These are phyloP conservation scores for Neonectria sp. DNA, from an alignment of 2,329 filamentous ascomycete genomes.

Conservation along the genomic window DNA sequence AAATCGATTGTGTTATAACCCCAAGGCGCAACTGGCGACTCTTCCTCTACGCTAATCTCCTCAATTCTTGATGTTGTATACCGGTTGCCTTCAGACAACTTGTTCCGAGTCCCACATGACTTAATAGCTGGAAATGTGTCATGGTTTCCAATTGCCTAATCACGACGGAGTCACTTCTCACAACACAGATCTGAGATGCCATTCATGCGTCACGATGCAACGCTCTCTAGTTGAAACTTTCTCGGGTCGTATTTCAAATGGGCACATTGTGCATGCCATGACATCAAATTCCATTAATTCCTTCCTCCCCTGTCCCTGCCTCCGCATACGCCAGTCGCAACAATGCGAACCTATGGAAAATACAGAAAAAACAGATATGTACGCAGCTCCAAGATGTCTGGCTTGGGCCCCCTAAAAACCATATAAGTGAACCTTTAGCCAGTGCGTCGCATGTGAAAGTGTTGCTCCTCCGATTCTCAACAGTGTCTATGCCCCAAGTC, in stretches of 20 bases:
- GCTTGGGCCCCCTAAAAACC: not conserved
- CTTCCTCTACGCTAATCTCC: slow-evolving; percentile 41
- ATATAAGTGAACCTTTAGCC: slow-evolving; percentile 5
- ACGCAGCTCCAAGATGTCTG: slow-evolving; percentile 8
- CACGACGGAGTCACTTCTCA: slow-evolving; percentile 1
- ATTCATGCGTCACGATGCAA: slow-evolving; percentile 13
- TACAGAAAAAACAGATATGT: slow-evolving; percentile 16
- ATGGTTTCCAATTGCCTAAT: not conserved
- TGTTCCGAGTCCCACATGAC: slow-evolving; percentile 7
- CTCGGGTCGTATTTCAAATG: slow-evolving; percentile 3
- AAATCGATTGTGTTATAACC: slow-evolving; percentile 53
- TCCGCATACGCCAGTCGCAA: slow-evolving; percentile 24
- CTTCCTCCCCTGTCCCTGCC: slow-evolving; percentile 24
- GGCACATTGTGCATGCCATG: slow-evolving; percentile 23
- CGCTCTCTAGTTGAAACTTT: not conserved
- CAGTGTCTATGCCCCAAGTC: slow-evolving; percentile 20
- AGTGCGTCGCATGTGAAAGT: slow-evolving; percentile 1
- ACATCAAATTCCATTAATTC: slow-evolving; percentile 24
- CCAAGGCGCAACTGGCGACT: slow-evolving; percentile 42
- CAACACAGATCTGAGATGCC: not conserved
- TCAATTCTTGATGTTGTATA: slow-evolving; percentile 43
- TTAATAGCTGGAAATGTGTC: not conserved
- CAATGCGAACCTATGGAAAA: slow-evolving; percentile 22
- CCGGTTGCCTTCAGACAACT: slow-evolving; percentile 15
- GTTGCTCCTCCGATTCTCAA: slow-evolving; percentile 11